Base-by-base conservation (phyloP, 106 monocot species). In the Cymbidium sinense region DNA sequence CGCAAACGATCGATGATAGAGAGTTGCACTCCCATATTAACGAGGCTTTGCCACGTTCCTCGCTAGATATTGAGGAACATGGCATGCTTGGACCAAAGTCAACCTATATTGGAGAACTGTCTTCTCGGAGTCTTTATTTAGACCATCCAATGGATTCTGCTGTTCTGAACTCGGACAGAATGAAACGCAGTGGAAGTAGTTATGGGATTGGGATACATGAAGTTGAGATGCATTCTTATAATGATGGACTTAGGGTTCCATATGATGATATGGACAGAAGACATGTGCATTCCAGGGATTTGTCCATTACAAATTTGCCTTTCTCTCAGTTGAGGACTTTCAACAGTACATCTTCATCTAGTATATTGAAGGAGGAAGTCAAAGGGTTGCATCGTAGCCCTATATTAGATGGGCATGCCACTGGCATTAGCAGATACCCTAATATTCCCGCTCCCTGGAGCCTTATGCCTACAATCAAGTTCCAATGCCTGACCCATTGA, bases 201-300 rank as follows among this genome's bases (percentile, higher is more conserved):
- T 64, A 61, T 43, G 20, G 70, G 27, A 54, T 15, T 3, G 70
- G 41, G 23, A 17, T 31, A 9, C 77, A 70, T 36, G 37, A 71
- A 39, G 13, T 18, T 71, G 31, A 62, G 33, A 17, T 64, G 17
- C 61, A 74, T 71, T 55, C 43, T 3, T 83, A 81, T 65, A 77
- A 70, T 25, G 72, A 76, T 19, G 72, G 35, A 31, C 50, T 23
- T 52, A 65, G 77, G 29, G 70, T 67, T 47, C 25, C 81, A 4
- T 83, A 91, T 73, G 70, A 79, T 20, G 87, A 81, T 62, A 75
- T 29, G 33, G 80, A 70, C 31, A 77, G 70, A 74, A 75, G 75
- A 36, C 79, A 79, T 28, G 5, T 70, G 17, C 79, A 85, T 74
- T 36, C 78, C 15, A 80, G 47, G 35, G 84, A 80, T 62, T 55